Conservation (phyloP, 192 early-diverging fungal species). For the Cladochytrium replicatum region DNA sequence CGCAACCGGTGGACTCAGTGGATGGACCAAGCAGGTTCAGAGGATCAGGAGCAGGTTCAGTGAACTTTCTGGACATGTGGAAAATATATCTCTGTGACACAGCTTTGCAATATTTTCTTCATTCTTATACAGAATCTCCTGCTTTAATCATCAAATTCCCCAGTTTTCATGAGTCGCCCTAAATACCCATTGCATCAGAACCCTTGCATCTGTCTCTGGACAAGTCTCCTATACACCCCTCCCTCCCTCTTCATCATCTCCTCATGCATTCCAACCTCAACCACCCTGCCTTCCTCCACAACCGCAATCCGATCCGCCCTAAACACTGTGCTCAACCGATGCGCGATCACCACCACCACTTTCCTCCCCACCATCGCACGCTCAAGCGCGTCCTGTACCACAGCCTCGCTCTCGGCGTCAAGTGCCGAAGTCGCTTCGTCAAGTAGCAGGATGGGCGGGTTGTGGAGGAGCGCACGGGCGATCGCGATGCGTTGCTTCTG, state of each 20-base stretch:
- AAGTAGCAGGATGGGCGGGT: constrained; percentile 36
- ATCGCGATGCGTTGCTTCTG: constrained; percentile 25
- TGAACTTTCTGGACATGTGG: too few relatives aligned
- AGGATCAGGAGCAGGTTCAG: too few relatives aligned
- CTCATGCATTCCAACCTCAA: constrained; percentile 68
- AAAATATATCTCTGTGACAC: too few relatives aligned
- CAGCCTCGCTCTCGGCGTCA: constrained; percentile 51
- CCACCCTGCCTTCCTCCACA: constrained; percentile 41
- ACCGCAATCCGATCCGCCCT: constrained; percentile 82
- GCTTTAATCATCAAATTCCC: too few relatives aligned
- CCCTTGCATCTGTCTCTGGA: too few relatives aligned
- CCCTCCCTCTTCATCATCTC: constrained; percentile 49
- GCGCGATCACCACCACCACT: constrained; percentile 85
- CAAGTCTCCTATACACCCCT: constrained; percentile 57
- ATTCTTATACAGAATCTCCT: too few relatives aligned
- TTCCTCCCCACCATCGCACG: constrained; percentile 59
- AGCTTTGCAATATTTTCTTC: too few relatives aligned
- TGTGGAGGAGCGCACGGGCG: constrained; percentile 51
- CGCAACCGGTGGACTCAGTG: too few relatives aligned
- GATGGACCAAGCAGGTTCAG: too few relatives aligned
- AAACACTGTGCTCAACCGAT: constrained; percentile 80
- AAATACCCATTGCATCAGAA: too few relatives aligned
- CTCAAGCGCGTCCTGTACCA: constrained; percentile 58
- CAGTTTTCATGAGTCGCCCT: too few relatives aligned
- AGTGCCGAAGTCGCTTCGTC: constrained; percentile 39